Base-by-base conservation (phyloP, 495 filamentous ascomycete species). In the Bacidia rubella region DNA sequence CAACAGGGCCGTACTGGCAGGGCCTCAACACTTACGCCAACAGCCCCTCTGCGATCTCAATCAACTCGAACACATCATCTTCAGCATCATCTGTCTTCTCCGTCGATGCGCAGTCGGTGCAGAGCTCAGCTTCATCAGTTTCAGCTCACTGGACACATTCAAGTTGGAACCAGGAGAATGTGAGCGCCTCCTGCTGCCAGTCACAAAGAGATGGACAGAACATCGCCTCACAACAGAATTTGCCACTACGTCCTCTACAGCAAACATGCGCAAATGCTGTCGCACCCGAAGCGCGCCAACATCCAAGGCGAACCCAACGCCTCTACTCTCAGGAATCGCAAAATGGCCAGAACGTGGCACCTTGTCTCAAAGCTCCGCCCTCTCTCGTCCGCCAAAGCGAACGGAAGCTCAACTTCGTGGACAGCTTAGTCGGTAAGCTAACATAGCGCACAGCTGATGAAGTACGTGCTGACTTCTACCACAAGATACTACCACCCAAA, bases 371-470 rank as follows among this genome's bases (percentile, higher is more conserved):
- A 56, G 79, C 81, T 59, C 89, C 90, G 57, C 88, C 92, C 24
- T 74, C 82, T 53, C 79, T 96, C 49, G 75, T 89, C 42, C 85
- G 92, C 53, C 92, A 98, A 72, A 81, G 81, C 61, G 92, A 96
- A 65, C 83, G 92, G 56, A 97, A 95, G 72, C 78, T 85, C 63
- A 89, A 83, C 66, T 98, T 97, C 65, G 92, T 98, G 70, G 90
- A 96, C 66, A 88, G 80, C 71, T 87, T 98, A 65, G 90, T 98
- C 76, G 92, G 92, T 98, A 87, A 92, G 92, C 59, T 62, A 59
- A 54, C 43, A 50, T 49, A 53, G 52, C 53, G 50, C 44, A 35
- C 29, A 19, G 50, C 55, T 66, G 58, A 65, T 53, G 59, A 46
- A 44, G 45, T 41, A 35, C 51, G 50, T 52, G 57, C 58, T 57